Evolutionary conservation across 305 asterid genomes (phyloP).

Genomic region (Solanum hybrid): DNA sequence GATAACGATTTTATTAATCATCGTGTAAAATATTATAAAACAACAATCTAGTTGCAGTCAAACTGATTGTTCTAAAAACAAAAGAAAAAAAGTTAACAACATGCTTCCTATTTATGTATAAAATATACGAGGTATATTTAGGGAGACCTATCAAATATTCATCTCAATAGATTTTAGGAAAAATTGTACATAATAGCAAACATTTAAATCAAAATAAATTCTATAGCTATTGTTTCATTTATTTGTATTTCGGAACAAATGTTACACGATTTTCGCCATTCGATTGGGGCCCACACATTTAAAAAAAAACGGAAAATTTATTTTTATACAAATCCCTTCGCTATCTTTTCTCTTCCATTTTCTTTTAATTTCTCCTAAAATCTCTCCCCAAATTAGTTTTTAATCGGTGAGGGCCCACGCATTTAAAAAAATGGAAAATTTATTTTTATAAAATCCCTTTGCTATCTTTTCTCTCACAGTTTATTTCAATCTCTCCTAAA

Average conservation of each 20-base stretch:
- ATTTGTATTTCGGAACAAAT: neutral
- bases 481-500: neutral
- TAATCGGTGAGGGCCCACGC: fast-evolving
- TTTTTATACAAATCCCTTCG: neutral
- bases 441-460: neutral
- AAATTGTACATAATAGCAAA: no score
- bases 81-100: neutral
- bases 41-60: neutral
- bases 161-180: no score
- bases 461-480: neutral
- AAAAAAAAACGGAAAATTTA: fast-evolving
- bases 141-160: neutral
- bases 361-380: neutral
- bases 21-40: neutral
- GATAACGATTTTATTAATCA: neutral
- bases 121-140: neutral
- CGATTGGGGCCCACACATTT: neutral
- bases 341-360: neutral
- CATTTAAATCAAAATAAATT: no score
- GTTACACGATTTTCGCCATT: neutral
- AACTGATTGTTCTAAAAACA: neutral
- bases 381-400: neutral
- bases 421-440: no score
- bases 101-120: neutral
- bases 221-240: neutral